These are phyloP conservation scores for Jatropha curcas DNA, from an alignment of 345 rosid genomes.

Conservation along the genomic window DNA sequence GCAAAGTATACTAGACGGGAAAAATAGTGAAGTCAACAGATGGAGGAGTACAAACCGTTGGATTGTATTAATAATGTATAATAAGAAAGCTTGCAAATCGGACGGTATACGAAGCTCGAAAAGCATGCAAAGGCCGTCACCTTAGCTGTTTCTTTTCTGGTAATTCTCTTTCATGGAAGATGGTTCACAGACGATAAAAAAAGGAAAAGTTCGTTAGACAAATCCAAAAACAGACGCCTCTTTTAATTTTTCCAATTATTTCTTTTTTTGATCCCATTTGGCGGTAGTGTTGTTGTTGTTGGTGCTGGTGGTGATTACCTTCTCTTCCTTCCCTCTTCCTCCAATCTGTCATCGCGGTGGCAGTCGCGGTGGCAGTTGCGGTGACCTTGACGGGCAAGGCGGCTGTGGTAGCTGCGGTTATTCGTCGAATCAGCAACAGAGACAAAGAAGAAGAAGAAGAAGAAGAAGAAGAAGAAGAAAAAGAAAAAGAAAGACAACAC, in stretches of 20 bases:
- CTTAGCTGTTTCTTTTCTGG: constrained; percentile 9
- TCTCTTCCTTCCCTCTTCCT: constrained; percentile 2
- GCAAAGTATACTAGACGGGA: too few relatives aligned
- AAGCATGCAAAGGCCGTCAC: constrained; percentile 14
- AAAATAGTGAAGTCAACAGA: background rate
- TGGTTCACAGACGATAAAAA: background rate
- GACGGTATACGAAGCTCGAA: background rate
- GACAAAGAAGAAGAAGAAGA: background rate
- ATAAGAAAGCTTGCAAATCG: background rate
- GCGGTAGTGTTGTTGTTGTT: background rate
- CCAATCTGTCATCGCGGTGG: background rate
- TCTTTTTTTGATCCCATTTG: background rate
- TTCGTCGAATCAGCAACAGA: background rate
- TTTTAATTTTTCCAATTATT: background rate
- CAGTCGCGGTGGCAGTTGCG: background rate
- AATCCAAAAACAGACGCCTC: constrained; percentile 13
- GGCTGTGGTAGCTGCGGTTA: too few relatives aligned
- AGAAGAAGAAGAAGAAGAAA: too few relatives aligned
- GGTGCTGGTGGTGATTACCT: background rate
- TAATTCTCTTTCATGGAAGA: background rate
- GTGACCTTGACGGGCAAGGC: constrained; percentile 5
- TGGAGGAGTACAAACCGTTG: background rate
- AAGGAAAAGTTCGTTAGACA: constrained; percentile 18
- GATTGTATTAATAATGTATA: background rate
- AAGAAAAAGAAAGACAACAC: background rate